Evolutionary conservation across 2,329 filamentous ascomycete genomes (phyloP).

Genomic region (Aspergillus sp.): DNA sequence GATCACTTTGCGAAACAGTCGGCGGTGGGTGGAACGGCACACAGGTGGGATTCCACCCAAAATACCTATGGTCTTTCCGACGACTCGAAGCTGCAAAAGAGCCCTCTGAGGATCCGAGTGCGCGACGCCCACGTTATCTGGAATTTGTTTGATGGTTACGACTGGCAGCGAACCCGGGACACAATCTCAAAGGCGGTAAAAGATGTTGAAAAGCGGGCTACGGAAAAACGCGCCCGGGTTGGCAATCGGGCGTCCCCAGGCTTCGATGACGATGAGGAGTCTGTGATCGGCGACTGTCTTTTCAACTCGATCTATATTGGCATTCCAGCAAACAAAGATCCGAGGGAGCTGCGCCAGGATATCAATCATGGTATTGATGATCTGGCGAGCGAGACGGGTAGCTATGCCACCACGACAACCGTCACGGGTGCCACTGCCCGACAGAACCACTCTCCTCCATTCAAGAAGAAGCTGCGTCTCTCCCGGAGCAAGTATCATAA

Average conservation of each 20-base stretch:
- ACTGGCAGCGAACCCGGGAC: conserved; percentile 86
- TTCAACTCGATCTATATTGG: conserved; percentile 99
- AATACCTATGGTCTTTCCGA: conserved; percentile 71
- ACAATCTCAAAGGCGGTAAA: conserved; percentile 84
- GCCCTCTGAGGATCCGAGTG: conserved; percentile 73
- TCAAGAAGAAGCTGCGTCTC: conserved; percentile 65
- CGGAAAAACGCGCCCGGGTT: conserved; percentile 64
- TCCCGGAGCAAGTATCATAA: conserved; percentile 88
- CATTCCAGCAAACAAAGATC: conserved; percentile 81
- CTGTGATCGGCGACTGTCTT: conserved; percentile 86
- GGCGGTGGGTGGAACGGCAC: conserved; percentile 63
- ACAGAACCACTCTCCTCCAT: conserved; percentile 30
- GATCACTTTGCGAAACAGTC: conserved; percentile 70
- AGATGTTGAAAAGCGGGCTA: conserved; percentile 77
- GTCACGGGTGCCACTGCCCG: conserved; percentile 38
- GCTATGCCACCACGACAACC: conserved; percentile 72
- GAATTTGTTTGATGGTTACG: conserved; percentile 97
- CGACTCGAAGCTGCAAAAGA: conserved; percentile 58
- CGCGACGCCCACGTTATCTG: conserved; percentile 91
- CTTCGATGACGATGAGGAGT: conserved; percentile 68
- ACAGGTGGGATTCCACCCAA: conserved; percentile 74
- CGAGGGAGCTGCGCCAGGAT: conserved; percentile 72
- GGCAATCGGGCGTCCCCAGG: conserved; percentile 56
- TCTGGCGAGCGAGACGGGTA: conserved; percentile 82
- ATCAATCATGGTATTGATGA: conserved; percentile 91